These are phyloP conservation scores for Zygoascus ofunaensis DNA, from an alignment of 805 yeast species.

Conservation along the genomic window DNA sequence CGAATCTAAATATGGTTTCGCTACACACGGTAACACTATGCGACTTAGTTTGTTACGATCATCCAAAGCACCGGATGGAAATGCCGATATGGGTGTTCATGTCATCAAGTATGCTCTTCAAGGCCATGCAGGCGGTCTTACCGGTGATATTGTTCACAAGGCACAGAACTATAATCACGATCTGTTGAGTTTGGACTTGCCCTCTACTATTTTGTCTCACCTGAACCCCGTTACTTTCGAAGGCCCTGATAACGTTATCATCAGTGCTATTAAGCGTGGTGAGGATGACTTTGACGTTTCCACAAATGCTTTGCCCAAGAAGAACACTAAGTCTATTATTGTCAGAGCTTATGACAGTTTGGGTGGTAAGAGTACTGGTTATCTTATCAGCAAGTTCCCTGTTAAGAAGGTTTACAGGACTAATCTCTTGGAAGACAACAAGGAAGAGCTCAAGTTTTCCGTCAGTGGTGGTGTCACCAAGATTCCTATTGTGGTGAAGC, in stretches of 20 bases:
- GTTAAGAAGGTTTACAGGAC: conserved; percentile 45
- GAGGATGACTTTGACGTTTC: conserved; percentile 56
- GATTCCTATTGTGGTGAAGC: conserved; percentile 43
- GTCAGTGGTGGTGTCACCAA: conserved; percentile 14
- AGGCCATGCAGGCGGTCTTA: conserved; percentile 57
- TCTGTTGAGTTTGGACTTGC: conserved; percentile 9
- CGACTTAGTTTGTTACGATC: conserved; percentile 68
- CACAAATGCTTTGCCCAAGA: conserved; percentile 32
- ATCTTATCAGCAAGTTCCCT: conserved; percentile 44
- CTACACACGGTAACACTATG: conserved; percentile 72
- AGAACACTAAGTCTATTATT: conserved; percentile 42
- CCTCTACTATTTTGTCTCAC: conserved; percentile 7
- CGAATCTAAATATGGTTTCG: conserved; percentile 69
- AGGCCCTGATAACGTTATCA: conserved; percentile 51
- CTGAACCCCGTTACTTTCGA: conserved; percentile 24
- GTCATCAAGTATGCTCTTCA: conserved; percentile 60
- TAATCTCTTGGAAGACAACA: conserved; percentile 18
- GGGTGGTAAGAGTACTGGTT: conserved; percentile 59
- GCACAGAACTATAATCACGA: conserved; percentile 60
- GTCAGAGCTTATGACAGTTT: conserved; percentile 74
- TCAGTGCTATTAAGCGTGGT: conserved; percentile 74
- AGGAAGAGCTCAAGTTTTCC: conserved; percentile 13
- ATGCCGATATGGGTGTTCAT: conserved; percentile 78
- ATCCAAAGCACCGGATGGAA: conserved; percentile 76
- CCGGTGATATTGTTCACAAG: conserved; percentile 49